Percentiles rank a stretch among this genome's conserved stretches.
Evolutionary conservation across 352 stramenopile species (phyloP).

Genomic region (Globisporangium cylindrosporum): DNA sequence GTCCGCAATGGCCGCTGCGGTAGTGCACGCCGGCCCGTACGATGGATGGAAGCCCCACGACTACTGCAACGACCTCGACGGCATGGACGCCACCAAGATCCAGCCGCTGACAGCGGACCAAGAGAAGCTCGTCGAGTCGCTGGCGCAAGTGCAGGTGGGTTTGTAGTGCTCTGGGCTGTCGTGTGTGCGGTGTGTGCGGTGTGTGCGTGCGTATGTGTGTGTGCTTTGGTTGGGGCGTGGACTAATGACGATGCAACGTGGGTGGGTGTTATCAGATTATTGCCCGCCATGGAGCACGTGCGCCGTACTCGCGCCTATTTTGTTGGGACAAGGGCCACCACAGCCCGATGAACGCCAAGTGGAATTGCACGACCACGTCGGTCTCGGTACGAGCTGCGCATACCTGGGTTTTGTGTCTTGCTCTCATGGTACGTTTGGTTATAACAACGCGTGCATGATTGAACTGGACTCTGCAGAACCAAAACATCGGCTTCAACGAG

Average conservation of each 20-base stretch:
- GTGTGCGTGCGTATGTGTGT: background rate
- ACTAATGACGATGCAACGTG: slow-evolving; percentile 1
- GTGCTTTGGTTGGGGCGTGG: background rate
- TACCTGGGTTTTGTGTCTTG: background rate
- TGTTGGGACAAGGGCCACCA: slow-evolving; percentile 70
- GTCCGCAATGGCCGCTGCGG: slow-evolving; percentile 11
- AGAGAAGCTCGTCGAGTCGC: slow-evolving; percentile 51
- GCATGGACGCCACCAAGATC: slow-evolving; percentile 61
- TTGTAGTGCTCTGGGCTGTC: background rate
- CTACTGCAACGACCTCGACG: slow-evolving; percentile 75
- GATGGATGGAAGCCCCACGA: slow-evolving; percentile 76
- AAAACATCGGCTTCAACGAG: slow-evolving; percentile 58
- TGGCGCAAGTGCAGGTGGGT: slow-evolving; percentile 74
- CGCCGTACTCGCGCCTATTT: slow-evolving; percentile 68
- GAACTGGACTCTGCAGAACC: slow-evolving; percentile 36
- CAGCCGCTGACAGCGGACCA: slow-evolving; percentile 57
- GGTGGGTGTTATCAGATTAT: slow-evolving; percentile 37
- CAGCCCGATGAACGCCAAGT: slow-evolving; percentile 73
- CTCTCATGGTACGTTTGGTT: too few species aligned
- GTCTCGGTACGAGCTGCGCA: slow-evolving; percentile 55
- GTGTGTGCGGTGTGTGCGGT: background rate
- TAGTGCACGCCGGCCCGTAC: slow-evolving; percentile 37
- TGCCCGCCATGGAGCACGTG: slow-evolving; percentile 71
- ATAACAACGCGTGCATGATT: background rate
- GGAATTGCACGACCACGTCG: slow-evolving; percentile 68